Conservation (phyloP, 148 eudicot species). For the Chenopodium suecicum region DNA sequence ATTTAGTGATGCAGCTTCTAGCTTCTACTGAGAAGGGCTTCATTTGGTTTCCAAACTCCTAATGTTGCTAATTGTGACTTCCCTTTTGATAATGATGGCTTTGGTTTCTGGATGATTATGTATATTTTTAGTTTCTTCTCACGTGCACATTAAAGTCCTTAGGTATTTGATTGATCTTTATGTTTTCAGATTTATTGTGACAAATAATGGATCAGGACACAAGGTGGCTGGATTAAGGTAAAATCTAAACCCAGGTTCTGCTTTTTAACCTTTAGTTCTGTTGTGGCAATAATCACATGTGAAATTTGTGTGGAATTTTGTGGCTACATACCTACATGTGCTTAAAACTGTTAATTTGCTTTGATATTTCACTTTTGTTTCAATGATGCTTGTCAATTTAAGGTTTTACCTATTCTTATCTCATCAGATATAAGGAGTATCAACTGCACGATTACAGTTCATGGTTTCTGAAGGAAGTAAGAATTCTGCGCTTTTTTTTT, state of each 20-base stretch:
- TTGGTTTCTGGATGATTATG: not conserved
- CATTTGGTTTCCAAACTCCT: not conserved
- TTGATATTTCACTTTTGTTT: not conserved
- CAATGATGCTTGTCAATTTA: not conserved
- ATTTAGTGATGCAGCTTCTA: not conserved
- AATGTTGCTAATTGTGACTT: not conserved
- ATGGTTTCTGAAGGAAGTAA: conserved; percentile 79
- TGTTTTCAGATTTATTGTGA: conserved; percentile 70
- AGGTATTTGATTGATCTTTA: conserved; percentile 1
- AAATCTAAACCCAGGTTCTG: not conserved
- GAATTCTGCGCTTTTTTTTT: conserved; percentile 4
- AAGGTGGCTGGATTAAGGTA: conserved; percentile 71
- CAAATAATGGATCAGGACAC: conserved; percentile 89
- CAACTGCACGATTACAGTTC: conserved; percentile 78
- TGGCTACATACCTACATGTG: not conserved
- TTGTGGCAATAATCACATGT: not conserved
- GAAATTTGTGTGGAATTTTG: not conserved
- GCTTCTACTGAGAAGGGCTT: not conserved
- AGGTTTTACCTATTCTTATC: conserved; percentile 9
- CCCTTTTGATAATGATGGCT: not conserved
- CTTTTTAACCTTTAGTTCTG: not conserved
- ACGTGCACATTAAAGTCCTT: not conserved
- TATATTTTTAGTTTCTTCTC: not conserved
- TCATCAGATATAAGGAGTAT: conserved; percentile 76
- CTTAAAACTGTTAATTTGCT: not conserved